These are phyloP conservation scores for Mesembryanthemum crystallinum DNA, from an alignment of 148 eudicot species.

Conservation along the genomic window DNA sequence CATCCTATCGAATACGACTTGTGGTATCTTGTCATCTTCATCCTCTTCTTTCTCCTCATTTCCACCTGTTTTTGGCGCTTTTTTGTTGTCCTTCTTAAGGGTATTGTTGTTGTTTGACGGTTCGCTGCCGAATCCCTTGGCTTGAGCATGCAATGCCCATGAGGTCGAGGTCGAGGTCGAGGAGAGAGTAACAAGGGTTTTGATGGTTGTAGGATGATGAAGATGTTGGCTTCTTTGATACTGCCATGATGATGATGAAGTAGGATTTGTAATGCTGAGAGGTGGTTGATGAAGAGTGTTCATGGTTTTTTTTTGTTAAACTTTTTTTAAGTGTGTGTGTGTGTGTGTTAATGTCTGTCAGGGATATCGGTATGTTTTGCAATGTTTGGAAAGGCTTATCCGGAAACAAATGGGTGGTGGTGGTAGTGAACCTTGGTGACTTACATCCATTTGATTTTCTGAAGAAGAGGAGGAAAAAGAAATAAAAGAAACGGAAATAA, in stretches of 20 bases:
- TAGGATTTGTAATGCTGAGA: conserved; percentile 8
- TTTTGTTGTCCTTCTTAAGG: conserved; percentile 8
- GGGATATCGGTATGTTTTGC: neutral
- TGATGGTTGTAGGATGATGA: neutral
- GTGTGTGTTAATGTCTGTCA: too few relatives aligned
- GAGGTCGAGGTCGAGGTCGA: conserved; percentile 21
- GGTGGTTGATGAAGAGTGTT: conserved; percentile 23
- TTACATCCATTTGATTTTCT: neutral
- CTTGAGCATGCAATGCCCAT: conserved; percentile 29
- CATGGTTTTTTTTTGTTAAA: conserved; percentile 20
- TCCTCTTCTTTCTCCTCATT: conserved; percentile 18
- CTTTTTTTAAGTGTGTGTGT: neutral
- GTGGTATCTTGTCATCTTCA: conserved; percentile 58
- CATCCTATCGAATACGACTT: conserved; percentile 66
- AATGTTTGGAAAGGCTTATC: conserved; percentile 23
- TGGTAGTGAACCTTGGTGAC: neutral
- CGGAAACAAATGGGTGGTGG: conserved; percentile 23
- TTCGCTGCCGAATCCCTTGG: conserved; percentile 29
- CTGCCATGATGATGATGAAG: conserved; percentile 8
- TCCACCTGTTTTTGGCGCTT: conserved; percentile 13
- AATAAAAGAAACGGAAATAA: too few relatives aligned
- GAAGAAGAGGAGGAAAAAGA: too few relatives aligned
- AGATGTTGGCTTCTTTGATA: conserved; percentile 10
- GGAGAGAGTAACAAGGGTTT: neutral
- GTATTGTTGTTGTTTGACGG: neutral